Evolutionary conservation across 306 rosid genomes (phyloP).

Genomic region (Delonix regia): DNA sequence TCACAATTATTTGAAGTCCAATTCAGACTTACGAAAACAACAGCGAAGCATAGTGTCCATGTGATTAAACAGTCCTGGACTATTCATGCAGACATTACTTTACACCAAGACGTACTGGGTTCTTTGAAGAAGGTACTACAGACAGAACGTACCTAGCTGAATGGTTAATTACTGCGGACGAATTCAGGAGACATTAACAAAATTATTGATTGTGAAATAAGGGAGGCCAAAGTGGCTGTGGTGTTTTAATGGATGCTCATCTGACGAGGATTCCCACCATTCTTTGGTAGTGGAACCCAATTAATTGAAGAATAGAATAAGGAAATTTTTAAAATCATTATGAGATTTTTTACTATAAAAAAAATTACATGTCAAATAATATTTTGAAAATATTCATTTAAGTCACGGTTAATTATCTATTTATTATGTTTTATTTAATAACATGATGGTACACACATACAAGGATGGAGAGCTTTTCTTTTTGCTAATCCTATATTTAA

Average conservation of each 20-base stretch:
- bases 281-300: constrained; percentile 43
- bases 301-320: constrained; percentile 11
- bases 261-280: constrained; percentile 66
- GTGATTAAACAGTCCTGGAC: neutral
- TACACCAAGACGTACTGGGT: constrained; percentile 9
- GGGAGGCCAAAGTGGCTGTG: constrained; percentile 39
- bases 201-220: constrained; percentile 11
- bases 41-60: too few species aligned
- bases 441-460: too few species aligned
- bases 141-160: constrained; percentile 35
- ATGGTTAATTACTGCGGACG: neutral
- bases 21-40: neutral
- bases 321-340: neutral
- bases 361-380: neutral
- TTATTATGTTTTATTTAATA: too few species aligned
- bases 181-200: constrained; percentile 13
- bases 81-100: neutral
- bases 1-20: neutral
- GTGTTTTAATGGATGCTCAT: constrained; percentile 35
- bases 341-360: neutral
- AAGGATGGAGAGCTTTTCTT: too few species aligned
- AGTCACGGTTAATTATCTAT: too few species aligned
- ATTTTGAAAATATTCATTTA: too few species aligned
- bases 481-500: too few species aligned
- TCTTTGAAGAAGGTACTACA: constrained; percentile 13